Conservation (phyloP, 768 basidiomycete genomes). For the Lactarius psammicola region DNA sequence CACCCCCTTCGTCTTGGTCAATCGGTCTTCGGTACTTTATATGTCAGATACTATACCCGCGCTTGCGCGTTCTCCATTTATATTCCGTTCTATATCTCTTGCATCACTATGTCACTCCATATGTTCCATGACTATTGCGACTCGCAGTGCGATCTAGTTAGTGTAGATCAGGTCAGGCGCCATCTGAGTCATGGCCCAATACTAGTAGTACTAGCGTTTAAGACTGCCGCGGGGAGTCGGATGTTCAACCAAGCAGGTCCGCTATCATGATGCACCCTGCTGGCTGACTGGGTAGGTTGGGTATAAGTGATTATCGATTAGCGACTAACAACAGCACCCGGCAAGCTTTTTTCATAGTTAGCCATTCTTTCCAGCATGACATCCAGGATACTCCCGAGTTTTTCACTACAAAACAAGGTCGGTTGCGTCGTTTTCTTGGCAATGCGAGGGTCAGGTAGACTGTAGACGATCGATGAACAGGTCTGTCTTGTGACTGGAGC, state of each 20-base stretch:
- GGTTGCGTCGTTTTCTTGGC: constrained; percentile 20
- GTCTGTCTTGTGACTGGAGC: constrained; percentile 93
- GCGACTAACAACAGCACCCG: too few species aligned
- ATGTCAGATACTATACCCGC: constrained; percentile 26
- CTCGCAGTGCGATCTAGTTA: constrained; percentile 11
- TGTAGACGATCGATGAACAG: constrained; percentile 38
- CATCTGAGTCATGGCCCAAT: constrained; percentile 4
- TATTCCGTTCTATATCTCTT: constrained; percentile 8
- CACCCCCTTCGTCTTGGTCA: constrained; percentile 2
- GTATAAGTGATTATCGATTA: too few species aligned
- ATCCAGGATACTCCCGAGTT: constrained; percentile 61
- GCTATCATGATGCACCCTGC: too few species aligned
- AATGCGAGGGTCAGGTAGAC: neutral
- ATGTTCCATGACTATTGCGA: constrained; percentile 23
- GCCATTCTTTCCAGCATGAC: constrained; percentile 5
- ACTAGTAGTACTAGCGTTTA: neutral
- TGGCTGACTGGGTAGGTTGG: too few species aligned
- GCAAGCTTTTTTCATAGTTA: neutral
- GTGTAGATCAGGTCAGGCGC: constrained; percentile 4
- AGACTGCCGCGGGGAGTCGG: neutral
- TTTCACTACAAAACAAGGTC: constrained; percentile 81
- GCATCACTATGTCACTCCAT: constrained; percentile 13
- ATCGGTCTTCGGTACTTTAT: constrained; percentile 20
- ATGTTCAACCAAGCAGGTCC: neutral
- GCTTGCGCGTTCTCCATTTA: constrained; percentile 20